Evolutionary conservation across 106 monocot genomes (phyloP).

Genomic region (Chionographis japonica): DNA sequence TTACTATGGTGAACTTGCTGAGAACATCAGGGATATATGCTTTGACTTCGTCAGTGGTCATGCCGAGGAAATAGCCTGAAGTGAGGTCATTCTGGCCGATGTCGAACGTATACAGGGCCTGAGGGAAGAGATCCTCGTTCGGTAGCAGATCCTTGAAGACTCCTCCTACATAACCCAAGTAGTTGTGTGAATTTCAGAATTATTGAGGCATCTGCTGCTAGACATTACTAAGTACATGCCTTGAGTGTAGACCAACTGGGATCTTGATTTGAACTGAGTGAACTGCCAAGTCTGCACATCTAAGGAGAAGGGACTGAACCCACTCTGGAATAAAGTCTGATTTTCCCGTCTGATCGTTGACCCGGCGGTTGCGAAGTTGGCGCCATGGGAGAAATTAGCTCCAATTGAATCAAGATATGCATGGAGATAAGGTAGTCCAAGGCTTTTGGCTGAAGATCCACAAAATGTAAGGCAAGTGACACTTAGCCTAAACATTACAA

Average conservation of each 20-base stretch:
- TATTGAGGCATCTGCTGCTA: neutral
- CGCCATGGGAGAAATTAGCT: conserved; percentile 78
- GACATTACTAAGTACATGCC: conserved; percentile 3
- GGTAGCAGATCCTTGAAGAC: conserved; percentile 31
- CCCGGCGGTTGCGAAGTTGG: conserved; percentile 79
- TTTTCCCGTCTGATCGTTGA: conserved; percentile 55
- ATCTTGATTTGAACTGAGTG: conserved; percentile 63
- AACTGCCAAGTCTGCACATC: conserved; percentile 79
- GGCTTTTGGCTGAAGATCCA: conserved; percentile 19
- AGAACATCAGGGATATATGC: conserved; percentile 30
- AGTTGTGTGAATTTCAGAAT: neutral
- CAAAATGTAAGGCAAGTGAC: too few species aligned
- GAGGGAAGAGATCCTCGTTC: conserved; percentile 22
- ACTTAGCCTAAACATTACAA: too few species aligned
- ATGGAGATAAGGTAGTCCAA: conserved; percentile 53
- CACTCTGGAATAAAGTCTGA: conserved; percentile 55
- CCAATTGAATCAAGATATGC: conserved; percentile 79
- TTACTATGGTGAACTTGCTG: conserved; percentile 11
- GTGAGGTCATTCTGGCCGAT: conserved; percentile 57
- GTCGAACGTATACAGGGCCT: conserved; percentile 35
- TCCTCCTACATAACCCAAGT: conserved; percentile 7
- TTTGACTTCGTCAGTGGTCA: conserved; percentile 31
- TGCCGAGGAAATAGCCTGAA: conserved; percentile 21
- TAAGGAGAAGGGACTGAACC: conserved; percentile 84
- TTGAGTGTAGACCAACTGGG: conserved; percentile 19